Evolutionary conservation across 2,329 filamentous ascomycete genomes (phyloP).

Genomic region (Fusarium fracticaudum): DNA sequence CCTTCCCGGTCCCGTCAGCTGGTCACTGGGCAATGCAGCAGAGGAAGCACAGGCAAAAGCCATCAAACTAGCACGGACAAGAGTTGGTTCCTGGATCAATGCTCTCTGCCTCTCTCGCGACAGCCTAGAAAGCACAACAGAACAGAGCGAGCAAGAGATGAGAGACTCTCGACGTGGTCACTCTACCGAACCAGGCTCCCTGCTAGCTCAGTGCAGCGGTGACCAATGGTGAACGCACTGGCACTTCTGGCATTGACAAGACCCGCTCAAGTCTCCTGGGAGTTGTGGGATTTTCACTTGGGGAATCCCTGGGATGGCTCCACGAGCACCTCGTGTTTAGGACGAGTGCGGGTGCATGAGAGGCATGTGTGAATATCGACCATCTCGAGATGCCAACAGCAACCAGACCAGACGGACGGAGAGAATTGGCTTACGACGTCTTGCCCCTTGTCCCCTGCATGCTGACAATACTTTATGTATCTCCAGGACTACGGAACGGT

Average conservation of each 20-base stretch:
- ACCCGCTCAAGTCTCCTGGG: slow-evolving; percentile 42
- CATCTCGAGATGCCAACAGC: slow-evolving; percentile 1
- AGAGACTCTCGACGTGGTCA: slow-evolving; percentile 26
- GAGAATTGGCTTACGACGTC: slow-evolving; percentile 32
- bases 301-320: slow-evolving; percentile 45
- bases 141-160: slow-evolving; percentile 4
- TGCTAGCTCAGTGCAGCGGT: slow-evolving; percentile 47
- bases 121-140: background rate
- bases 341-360: slow-evolving; percentile 30
- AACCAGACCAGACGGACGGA: slow-evolving; percentile 2
- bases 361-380: slow-evolving; percentile 24
- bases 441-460: slow-evolving; percentile 37
- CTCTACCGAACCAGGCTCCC: slow-evolving; percentile 32
- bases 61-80: slow-evolving; percentile 23
- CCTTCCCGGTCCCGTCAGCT: slow-evolving; percentile 14
- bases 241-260: slow-evolving; percentile 42
- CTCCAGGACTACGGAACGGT: slow-evolving; percentile 18
- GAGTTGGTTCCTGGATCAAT: slow-evolving; percentile 28
- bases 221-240: slow-evolving; percentile 42
- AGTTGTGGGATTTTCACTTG: slow-evolving; percentile 41
- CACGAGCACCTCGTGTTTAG: slow-evolving; percentile 44
- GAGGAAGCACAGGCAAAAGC: slow-evolving; percentile 25
- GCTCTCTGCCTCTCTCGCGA: slow-evolving; percentile 8
- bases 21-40: slow-evolving; percentile 26
- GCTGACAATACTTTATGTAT: slow-evolving; percentile 28